Conservation (phyloP, 495 filamentous ascomycete genomes). For the Achaetomiella virescens region DNA sequence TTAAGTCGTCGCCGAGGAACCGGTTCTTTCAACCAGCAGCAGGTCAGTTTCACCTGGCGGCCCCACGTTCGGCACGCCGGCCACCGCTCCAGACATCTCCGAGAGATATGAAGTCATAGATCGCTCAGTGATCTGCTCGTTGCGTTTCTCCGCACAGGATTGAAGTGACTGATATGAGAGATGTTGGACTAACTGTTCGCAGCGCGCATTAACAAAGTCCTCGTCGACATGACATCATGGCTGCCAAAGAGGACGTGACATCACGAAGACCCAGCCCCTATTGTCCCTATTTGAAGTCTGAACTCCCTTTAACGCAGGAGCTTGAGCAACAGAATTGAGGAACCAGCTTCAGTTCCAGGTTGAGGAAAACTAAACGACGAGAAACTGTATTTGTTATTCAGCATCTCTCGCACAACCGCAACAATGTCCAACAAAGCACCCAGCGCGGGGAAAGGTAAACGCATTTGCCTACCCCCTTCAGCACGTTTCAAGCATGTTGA, state of each 20-base stretch:
- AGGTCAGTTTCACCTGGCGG: too few relatives aligned
- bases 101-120: conserved; percentile 12
- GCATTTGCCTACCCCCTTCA: too few relatives aligned
- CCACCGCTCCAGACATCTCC: too few relatives aligned
- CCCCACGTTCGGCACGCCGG: too few relatives aligned
- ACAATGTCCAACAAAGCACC: conserved; percentile 14
- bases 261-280: not conserved
- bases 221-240: conserved; percentile 14
- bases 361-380: too few relatives aligned
- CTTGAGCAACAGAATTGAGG: too few relatives aligned
- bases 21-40: too few relatives aligned
- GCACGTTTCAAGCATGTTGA: too few relatives aligned
- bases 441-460: conserved; percentile 18
- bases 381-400: too few relatives aligned
- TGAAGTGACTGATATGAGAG: not conserved
- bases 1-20: too few relatives aligned
- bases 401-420: too few relatives aligned
- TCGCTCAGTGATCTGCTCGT: not conserved
- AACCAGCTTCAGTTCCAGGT: too few relatives aligned
- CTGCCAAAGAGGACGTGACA: not conserved
- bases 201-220: not conserved
- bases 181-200: not conserved
- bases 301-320: not conserved
- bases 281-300: not conserved
- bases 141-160: not conserved